Evolutionary conservation across 208 protist genomes (phyloP).

Genomic region (Vickermania ingenoplastis): DNA sequence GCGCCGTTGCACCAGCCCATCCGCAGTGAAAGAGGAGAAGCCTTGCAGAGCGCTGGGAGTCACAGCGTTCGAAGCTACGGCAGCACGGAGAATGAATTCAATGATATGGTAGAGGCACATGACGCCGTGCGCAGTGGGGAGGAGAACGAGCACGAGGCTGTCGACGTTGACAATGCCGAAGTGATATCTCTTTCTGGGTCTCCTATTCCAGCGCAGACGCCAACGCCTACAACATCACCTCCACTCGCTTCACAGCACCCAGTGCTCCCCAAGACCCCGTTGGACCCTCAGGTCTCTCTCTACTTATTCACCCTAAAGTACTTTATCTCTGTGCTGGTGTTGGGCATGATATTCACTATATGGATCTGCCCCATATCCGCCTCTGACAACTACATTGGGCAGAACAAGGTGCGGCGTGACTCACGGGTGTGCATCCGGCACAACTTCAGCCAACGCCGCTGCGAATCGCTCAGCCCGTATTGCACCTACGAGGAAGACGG

Average conservation of each 20-base stretch:
- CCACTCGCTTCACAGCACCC: not conserved
- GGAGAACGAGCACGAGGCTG: not conserved
- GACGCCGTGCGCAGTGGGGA: not conserved
- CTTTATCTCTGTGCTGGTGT: constrained; percentile 48
- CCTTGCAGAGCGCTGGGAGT: not conserved
- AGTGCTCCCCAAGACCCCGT: constrained; percentile 26
- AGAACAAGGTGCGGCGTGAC: constrained; percentile 32
- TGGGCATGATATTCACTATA: constrained; percentile 44
- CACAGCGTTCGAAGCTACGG: not conserved
- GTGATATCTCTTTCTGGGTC: not conserved
- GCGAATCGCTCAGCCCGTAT: constrained; percentile 35
- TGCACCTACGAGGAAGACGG: constrained; percentile 33
- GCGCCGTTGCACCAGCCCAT: not conserved
- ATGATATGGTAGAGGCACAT: no score
- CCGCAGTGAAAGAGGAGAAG: not conserved
- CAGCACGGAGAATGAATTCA: no score
- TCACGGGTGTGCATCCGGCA: constrained; percentile 31
- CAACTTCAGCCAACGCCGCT: constrained; percentile 38
- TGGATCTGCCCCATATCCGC: constrained; percentile 61
- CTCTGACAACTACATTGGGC: constrained; percentile 31
- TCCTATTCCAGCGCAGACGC: not conserved
- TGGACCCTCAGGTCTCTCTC: constrained; percentile 69
- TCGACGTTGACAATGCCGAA: not conserved
- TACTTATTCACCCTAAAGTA: constrained; percentile 76
- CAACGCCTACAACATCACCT: not conserved